Conservation (phyloP, 768 basidiomycete genomes). For the Podaxis sp. region DNA sequence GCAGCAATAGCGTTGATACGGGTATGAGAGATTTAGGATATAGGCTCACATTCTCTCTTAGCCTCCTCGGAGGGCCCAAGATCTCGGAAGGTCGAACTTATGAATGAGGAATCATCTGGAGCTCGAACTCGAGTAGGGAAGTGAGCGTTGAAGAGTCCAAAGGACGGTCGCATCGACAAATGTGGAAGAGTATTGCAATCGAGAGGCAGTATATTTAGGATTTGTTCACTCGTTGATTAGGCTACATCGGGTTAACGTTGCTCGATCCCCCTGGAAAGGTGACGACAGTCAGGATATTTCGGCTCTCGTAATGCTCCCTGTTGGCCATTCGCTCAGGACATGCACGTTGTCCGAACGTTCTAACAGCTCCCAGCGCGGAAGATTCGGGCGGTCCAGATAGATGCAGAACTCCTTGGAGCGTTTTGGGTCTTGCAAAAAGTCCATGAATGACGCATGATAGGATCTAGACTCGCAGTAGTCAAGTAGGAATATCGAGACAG, state of each 20-base stretch:
- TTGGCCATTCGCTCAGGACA: not conserved
- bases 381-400: not conserved
- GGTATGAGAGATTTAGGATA: no score
- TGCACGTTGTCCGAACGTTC: not conserved
- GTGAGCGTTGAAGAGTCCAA: not conserved
- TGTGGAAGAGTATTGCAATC: not conserved
- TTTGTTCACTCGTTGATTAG: not conserved
- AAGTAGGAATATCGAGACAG: no score
- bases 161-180: not conserved
- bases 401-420: not conserved
- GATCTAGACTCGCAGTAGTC: not conserved
- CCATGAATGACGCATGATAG: not conserved
- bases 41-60: not conserved
- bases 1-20: no score
- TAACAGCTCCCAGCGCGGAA: not conserved
- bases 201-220: not conserved
- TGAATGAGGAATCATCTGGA: not conserved
- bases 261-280: not conserved
- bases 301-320: not conserved
- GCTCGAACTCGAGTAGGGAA: not conserved
- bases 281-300: not conserved
- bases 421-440: not conserved
- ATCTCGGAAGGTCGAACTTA: not conserved
- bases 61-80: not conserved
- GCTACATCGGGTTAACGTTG: not conserved